These are phyloP conservation scores for Hypoxylon rubiginosum DNA, from an alignment of 2,329 filamentous ascomycete species.

Conservation along the genomic window DNA sequence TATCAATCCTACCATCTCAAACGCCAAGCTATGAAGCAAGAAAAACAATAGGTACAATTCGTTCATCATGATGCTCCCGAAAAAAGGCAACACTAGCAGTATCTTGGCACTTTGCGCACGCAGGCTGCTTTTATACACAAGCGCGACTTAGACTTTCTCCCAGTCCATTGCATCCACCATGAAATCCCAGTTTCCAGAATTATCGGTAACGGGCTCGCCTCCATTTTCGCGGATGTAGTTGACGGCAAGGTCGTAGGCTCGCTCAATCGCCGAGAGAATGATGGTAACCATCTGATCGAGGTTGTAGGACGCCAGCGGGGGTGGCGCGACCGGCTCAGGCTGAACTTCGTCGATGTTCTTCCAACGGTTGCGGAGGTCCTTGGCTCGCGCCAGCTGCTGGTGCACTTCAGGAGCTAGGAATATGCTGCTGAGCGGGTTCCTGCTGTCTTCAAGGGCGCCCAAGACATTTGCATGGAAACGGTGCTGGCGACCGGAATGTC, in stretches of 20 bases:
- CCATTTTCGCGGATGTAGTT: conserved; percentile 55
- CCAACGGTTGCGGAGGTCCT: conserved; percentile 79
- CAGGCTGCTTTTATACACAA: neutral
- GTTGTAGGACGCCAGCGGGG: conserved; percentile 70
- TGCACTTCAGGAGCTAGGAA: conserved; percentile 69
- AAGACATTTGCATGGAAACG: conserved; percentile 79
- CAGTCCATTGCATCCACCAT: conserved; percentile 73
- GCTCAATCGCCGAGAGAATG: conserved; percentile 71
- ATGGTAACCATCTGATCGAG: conserved; percentile 69
- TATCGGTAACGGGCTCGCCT: conserved; percentile 30
- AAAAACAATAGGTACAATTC: neutral
- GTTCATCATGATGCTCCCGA: neutral
- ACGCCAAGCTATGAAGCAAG: conserved; percentile 4
- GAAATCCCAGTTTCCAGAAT: conserved; percentile 64
- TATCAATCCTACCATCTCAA: neutral
- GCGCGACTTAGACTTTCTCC: conserved; percentile 56
- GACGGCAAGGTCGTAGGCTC: conserved; percentile 66
- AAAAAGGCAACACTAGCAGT: conserved; percentile 2
- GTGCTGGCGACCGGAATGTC: conserved; percentile 56
- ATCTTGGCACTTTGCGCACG: neutral
- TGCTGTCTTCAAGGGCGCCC: conserved; percentile 67
- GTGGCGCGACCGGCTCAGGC: conserved; percentile 37
- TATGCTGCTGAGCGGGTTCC: conserved; percentile 68
- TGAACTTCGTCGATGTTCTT: conserved; percentile 71
- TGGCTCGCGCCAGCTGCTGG: conserved; percentile 73